These are phyloP conservation scores for Ganoderma boninense DNA, from an alignment of 1,284 basidiomycete species.

Conservation along the genomic window DNA sequence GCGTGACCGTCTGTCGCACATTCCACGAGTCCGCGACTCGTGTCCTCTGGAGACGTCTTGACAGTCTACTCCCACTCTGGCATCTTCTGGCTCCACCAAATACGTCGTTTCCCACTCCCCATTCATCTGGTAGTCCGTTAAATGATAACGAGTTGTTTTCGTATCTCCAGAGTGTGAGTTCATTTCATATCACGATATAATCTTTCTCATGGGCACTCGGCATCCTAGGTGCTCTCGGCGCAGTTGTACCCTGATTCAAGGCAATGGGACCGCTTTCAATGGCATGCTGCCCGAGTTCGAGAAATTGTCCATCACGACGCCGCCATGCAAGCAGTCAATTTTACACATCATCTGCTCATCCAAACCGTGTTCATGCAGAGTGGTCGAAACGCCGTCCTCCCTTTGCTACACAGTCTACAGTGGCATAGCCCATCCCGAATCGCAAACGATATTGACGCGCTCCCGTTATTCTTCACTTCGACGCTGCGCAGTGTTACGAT, in stretches of 20 bases:
- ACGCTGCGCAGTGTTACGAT: no score
- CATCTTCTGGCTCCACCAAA: background rate
- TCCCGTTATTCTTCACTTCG: no score
- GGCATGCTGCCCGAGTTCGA: background rate
- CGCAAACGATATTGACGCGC: background rate
- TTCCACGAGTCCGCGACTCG: background rate
- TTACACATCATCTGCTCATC: background rate
- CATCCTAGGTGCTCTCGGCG: background rate
- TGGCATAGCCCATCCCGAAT: background rate
- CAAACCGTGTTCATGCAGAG: background rate
- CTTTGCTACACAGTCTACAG: background rate
- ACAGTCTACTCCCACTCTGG: background rate
- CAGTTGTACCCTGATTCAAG: background rate
- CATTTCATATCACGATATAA: no score
- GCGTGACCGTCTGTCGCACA: slow-evolving; percentile 1
- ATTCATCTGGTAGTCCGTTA: no score
- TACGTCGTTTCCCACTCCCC: background rate
- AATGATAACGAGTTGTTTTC: no score
- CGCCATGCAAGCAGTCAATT: no score
- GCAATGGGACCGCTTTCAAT: background rate
- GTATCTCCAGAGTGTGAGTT: no score
- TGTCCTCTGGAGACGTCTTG: background rate
- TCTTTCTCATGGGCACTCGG: background rate
- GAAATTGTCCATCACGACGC: no score
- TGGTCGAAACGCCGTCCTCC: background rate